Base-by-base conservation (phyloP, 352 stramenopile genomes). In the Phytopythium mirpurense region DNA sequence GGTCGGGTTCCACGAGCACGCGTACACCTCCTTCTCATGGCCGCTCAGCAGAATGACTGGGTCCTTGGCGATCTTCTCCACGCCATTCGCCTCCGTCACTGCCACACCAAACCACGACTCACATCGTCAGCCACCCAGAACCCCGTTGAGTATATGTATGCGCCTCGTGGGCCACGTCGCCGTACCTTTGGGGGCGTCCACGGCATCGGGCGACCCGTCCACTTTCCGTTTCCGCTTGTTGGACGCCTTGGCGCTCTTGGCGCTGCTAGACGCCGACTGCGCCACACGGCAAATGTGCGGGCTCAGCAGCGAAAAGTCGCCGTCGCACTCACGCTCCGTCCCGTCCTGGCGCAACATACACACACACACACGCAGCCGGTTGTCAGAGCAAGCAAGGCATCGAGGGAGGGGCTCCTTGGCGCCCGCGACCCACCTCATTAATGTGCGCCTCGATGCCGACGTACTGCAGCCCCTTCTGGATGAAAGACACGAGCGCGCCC, bases 401-500 rank as follows among this genome's bases (percentile, higher is more conserved):
- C n/a, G n/a, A n/a, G n/a, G n/a, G n/a, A n/a, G n/a, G n/a, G n/a
- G n/a, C n/a, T n/a, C n/a, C n/a, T n/a, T n/a, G n/a, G n/a, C n/a
- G n/a, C n/a, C n/a, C n/a, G n/a, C n/a, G n/a, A 47, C 60, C 19
- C 43, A 91, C 82, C 71, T 94, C 85, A 56, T 95, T 95, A 47
- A 95, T 87, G 56, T 95, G 85, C 53, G 85, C 85, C 58, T 97
- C 88, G 46, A 97, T 95, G 42, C 90, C 85, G 41, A 96, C 80
- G 62, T 98, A 98, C 64, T 97, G 93, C 36, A 99, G 73, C 3
- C 97, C 97, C 68, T 99, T 99, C 71, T 99, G 97, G 40, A 99
- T 61, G 70, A 99, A 99, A 15, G 93, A 97, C 41, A 99, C 94
- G 23, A 99, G 80, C 49, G 97, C 96, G 15, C 97, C 97, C 0